Conservation (phyloP, 352 stramenopile species). For the Pythium apleroticum region DNA sequence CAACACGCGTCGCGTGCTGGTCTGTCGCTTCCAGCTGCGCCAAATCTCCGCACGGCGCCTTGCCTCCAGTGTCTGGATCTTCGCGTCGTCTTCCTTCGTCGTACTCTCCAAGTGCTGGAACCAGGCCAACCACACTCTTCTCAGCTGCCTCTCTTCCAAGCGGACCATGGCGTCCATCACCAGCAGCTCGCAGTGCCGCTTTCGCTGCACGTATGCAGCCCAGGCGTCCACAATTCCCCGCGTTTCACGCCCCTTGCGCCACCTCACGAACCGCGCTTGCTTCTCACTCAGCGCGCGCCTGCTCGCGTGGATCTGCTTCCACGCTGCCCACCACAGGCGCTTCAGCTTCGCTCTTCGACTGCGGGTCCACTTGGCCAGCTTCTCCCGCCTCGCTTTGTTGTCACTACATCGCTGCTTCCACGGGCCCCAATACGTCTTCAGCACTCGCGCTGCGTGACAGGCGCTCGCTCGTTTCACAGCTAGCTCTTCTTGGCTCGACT, state of each 20-base stretch:
- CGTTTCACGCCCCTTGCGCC: neutral
- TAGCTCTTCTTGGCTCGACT: neutral
- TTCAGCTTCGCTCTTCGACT: neutral
- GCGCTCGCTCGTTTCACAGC: neutral
- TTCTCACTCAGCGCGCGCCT: neutral
- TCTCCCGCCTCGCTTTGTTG: neutral
- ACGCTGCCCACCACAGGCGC: constrained; percentile 3
- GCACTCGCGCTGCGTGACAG: neutral
- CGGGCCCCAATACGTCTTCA: neutral
- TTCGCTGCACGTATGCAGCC: neutral
- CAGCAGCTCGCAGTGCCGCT: neutral
- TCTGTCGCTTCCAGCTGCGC: neutral
- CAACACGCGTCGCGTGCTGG: neutral
- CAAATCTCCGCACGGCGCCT: neutral
- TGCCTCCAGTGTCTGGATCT: neutral
- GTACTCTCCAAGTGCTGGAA: neutral
- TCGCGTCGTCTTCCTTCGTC: neutral
- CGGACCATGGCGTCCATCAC: constrained; percentile 1
- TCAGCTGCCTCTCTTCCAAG: neutral
- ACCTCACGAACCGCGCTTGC: neutral
- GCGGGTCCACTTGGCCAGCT: neutral
- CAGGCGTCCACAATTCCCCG: neutral
- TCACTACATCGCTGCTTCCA: neutral
- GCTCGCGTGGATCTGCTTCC: constrained; percentile 1
- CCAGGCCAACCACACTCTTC: neutral